Conservation (phyloP, 176 grass and related monocot genomes). For the Carex littledalei region DNA sequence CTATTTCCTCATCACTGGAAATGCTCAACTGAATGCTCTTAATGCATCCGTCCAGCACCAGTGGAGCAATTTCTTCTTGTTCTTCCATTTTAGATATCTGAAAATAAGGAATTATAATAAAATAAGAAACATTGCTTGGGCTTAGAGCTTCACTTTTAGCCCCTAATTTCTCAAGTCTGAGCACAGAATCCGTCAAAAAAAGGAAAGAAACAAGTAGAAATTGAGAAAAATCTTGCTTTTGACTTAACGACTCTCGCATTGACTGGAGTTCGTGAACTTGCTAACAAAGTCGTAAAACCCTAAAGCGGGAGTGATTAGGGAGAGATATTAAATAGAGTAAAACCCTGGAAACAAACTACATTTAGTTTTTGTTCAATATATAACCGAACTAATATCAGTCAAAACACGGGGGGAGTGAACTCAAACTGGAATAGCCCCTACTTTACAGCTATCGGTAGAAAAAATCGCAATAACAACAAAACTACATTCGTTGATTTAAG, state of each 20-base stretch:
- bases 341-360: not conserved
- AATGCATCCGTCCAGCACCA: conserved; percentile 49
- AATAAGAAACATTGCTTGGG: not conserved
- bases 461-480: not conserved
- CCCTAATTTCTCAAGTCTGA: not conserved
- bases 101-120: not conserved
- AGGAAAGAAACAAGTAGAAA: not conserved
- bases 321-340: not conserved
- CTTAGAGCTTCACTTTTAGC: not conserved
- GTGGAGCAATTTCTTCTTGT: conserved; percentile 28
- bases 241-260: not conserved
- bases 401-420: not conserved
- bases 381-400: not conserved
- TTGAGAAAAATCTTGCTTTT: not conserved
- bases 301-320: not conserved
- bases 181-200: not conserved
- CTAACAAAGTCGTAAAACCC: conserved; percentile 2
- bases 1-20: conserved; percentile 39
- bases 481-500: not conserved
- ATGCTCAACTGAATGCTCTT: conserved; percentile 47
- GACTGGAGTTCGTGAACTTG: not conserved
- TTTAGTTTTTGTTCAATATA: not conserved
- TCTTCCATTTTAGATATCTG: conserved; percentile 42
- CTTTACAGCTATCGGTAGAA: not conserved
- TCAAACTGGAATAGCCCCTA: not conserved